Evolutionary conservation across 768 basidiomycete species (phyloP).

Genomic region (Termitomyces sp.): DNA sequence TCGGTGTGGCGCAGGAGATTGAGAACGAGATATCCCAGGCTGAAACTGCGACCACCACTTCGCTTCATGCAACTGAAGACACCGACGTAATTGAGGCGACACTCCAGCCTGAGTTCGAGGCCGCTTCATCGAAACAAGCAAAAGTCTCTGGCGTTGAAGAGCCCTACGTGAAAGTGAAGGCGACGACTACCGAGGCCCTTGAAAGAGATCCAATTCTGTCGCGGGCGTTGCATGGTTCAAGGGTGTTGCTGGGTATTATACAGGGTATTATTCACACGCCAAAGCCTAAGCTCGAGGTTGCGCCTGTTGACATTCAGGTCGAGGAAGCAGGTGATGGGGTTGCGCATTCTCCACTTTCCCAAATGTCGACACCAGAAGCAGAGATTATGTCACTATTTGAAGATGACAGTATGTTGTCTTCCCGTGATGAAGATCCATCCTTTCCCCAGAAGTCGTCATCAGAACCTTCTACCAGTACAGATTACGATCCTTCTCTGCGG

Average conservation of each 20-base stretch:
- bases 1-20: neutral
- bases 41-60: neutral
- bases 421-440: neutral
- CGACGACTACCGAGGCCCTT: neutral
- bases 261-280: neutral
- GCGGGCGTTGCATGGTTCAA: slow-evolving; percentile 1
- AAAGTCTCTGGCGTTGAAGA: neutral
- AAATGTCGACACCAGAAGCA: neutral
- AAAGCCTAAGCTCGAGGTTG: neutral
- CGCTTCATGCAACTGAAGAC: neutral
- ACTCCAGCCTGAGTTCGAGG: neutral
- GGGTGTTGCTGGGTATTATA: slow-evolving; percentile 2
- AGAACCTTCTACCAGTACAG: neutral
- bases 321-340: neutral
- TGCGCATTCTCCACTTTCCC: neutral
- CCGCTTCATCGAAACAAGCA: neutral
- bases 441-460: neutral
- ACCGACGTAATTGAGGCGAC: neutral
- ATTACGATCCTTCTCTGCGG: neutral
- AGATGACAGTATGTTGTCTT: neutral
- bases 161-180: neutral
- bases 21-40: neutral
- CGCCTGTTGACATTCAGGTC: neutral
- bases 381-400: neutral
- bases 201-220: slow-evolving; percentile 3